These are phyloP conservation scores for Caryopteris hybrid DNA, from an alignment of 305 asterid species.

Conservation along the genomic window DNA sequence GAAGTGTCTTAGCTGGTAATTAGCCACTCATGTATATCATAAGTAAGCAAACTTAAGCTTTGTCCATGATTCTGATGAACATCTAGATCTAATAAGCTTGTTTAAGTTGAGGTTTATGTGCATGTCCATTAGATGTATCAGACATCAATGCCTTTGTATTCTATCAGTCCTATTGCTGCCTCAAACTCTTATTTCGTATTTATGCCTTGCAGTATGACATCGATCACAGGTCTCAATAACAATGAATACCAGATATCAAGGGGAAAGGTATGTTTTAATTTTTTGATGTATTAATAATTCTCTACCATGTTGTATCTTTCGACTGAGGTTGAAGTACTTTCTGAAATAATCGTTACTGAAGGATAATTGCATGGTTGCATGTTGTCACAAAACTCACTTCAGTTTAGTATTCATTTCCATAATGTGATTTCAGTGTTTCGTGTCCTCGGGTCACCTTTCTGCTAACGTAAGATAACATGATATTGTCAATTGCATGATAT, in stretches of 20 bases:
- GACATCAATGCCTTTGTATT: background rate
- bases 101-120: background rate
- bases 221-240: conserved; percentile 88
- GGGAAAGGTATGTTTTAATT: conserved; percentile 56
- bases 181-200: conserved; percentile 18
- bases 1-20: background rate
- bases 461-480: background rate
- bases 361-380: background rate
- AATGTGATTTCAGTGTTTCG: background rate
- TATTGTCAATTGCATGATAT: background rate
- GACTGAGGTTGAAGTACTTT: background rate
- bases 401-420: background rate
- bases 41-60: background rate
- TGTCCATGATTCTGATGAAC: background rate
- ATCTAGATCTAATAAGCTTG: background rate
- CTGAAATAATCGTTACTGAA: background rate
- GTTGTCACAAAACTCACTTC: background rate
- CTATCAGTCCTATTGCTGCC: background rate
- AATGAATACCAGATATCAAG: conserved; percentile 90
- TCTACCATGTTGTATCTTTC: background rate
- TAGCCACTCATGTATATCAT: background rate
- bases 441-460: background rate
- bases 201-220: conserved; percentile 59
- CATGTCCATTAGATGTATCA: background rate
- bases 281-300: background rate